Evolutionary conservation across 1,139 yeast species (phyloP).

Genomic region (Protomyces pachydermus): DNA sequence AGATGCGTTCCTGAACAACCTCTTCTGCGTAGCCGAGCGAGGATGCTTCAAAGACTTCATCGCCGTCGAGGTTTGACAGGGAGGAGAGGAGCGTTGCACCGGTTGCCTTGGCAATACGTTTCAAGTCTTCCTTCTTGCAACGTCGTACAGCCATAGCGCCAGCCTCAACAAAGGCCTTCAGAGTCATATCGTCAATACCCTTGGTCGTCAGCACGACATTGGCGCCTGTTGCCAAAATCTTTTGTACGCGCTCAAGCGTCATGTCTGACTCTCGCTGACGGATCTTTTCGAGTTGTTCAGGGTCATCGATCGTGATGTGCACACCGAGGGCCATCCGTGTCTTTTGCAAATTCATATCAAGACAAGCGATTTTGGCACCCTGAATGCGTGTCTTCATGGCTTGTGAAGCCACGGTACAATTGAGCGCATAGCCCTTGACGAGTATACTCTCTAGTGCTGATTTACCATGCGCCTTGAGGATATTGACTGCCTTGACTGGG

Average conservation of each 20-base stretch:
- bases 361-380: constrained; percentile 81
- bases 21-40: constrained; percentile 88
- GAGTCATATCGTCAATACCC: constrained; percentile 94
- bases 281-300: constrained; percentile 93
- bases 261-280: constrained; percentile 92
- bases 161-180: constrained; percentile 91
- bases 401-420: constrained; percentile 96
- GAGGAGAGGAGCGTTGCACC: constrained; percentile 89
- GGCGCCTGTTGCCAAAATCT: constrained; percentile 88
- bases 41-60: constrained; percentile 85
- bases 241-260: constrained; percentile 77
- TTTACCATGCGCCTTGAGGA: constrained; percentile 94
- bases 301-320: constrained; percentile 93
- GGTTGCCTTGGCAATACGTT: constrained; percentile 96
- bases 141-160: constrained; percentile 98
- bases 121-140: constrained; percentile 91
- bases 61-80: constrained; percentile 93
- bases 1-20: constrained; percentile 82
- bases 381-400: constrained; percentile 79
- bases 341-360: constrained; percentile 91
- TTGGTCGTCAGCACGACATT: constrained; percentile 94
- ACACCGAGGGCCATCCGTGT: constrained; percentile 99
- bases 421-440: constrained; percentile 90
- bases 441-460: constrained; percentile 79
- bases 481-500: constrained; percentile 96